Base-by-base conservation (phyloP, 495 filamentous ascomycete genomes). In the Tuber brumale region DNA sequence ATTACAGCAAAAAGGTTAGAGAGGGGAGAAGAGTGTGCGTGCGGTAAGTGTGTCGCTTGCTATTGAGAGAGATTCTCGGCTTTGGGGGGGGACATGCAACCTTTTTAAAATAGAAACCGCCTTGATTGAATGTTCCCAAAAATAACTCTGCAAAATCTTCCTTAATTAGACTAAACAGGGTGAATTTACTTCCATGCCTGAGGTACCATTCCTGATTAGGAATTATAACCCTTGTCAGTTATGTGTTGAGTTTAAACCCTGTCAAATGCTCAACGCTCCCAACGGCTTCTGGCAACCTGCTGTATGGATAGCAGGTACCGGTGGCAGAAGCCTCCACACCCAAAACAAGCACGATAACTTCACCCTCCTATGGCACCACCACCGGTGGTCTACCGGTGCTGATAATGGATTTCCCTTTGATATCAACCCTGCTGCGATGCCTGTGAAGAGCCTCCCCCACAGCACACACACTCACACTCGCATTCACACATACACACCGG, bases 41-140 rank as follows among this genome's bases (percentile, higher is more conserved):
- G 57, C 57, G 57, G 57, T 66, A 66, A 66, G 57, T 66, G 2
- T 66, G 57, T 66, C 57, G 31, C 57, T 66, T 66, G 57, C 57
- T 66, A 66, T 66, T 66, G 57, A 66, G 57, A 66, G 57, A 66
- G 57, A 66, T 19, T 35, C 57, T 66, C 57, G n/a, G 27, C 57
- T 35, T 18, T 10, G 57, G 57, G 57, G 57, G 78, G 78, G 78
- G 78, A 79, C 78, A 80, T 80, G 78, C 78, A 80, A 76, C 78
- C 78, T 80, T 74, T 80, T 80, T 80, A 80, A 80, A 80, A 80
- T 80, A 80, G 78, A 80, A 80, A 78, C 77, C 76, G 69, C 74
- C 71, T 71, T 14, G 57, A 19, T 35, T 35, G 27, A 66, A 66
- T 66, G 57, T 77, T 80, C 78, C 77, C 78, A 80, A 80, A 78